Evolutionary conservation across 2,329 filamentous ascomycete genomes (phyloP).

Genomic region (Coleophoma cylindrospora): DNA sequence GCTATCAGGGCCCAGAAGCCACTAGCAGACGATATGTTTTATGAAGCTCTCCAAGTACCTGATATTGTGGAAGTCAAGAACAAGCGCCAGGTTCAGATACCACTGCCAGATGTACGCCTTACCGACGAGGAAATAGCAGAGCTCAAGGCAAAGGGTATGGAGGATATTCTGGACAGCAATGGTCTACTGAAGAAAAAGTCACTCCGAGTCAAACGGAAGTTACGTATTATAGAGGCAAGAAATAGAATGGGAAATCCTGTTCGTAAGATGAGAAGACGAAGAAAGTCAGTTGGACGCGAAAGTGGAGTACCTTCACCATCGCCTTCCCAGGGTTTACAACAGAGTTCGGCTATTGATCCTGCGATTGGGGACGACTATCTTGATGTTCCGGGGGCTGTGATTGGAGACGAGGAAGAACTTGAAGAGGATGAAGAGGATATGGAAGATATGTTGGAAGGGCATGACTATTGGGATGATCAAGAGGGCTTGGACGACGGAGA

Average conservation of each 20-base stretch:
- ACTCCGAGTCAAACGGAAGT: neutral
- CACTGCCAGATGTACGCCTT: constrained; percentile 22
- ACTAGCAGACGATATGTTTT: constrained; percentile 43
- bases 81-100: constrained; percentile 16
- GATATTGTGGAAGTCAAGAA: constrained; percentile 19
- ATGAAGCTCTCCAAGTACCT: constrained; percentile 33
- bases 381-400: too few relatives aligned
- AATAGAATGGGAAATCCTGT: neutral
- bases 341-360: too few relatives aligned
- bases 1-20: constrained; percentile 54
- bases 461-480: neutral
- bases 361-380: neutral
- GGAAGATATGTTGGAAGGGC: neutral
- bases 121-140: constrained; percentile 16
- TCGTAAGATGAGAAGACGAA: neutral
- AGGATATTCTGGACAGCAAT: neutral
- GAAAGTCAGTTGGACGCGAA: neutral
- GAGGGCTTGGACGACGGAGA: neutral
- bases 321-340: neutral
- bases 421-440: neutral
- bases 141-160: constrained; percentile 4
- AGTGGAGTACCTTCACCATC: neutral
- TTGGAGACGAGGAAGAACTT: neutral
- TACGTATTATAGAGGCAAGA: neutral
- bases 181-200: neutral